A percentile compares a stretch with the other conserved stretches of the same genome.
phyloP scores from a whole-genome alignment of 345 rosid species.

The Ailanthus altissimus region DNA sequence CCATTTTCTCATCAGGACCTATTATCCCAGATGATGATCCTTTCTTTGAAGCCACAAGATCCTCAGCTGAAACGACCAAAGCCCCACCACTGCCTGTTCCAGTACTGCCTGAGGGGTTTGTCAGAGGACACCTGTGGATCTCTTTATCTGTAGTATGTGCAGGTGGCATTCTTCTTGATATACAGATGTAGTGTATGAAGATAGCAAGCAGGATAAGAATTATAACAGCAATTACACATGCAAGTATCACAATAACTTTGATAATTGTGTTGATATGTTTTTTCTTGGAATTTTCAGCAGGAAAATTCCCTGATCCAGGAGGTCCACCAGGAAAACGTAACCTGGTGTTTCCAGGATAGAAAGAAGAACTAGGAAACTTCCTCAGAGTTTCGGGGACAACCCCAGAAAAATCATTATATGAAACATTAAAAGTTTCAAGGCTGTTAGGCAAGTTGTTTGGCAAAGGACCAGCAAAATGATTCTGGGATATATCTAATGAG shows the following conservation, averaged over 20 bases:
- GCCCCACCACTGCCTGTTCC: constrained; percentile 60
- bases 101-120: constrained; percentile 50
- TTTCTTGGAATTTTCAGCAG: constrained; percentile 47
- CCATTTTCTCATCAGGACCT: constrained; percentile 77
- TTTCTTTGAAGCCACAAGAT: constrained; percentile 71
- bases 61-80: constrained; percentile 82
- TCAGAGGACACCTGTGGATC: constrained; percentile 39
- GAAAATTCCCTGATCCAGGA: constrained; percentile 44
- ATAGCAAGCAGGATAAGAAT: constrained; percentile 76
- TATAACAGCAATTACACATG: constrained; percentile 69
- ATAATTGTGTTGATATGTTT: constrained; percentile 52
- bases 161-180: constrained; percentile 53
- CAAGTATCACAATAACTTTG: constrained; percentile 68
- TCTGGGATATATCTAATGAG: constrained; percentile 76
- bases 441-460: constrained; percentile 65
- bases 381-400: constrained; percentile 82
- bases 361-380: constrained; percentile 73
- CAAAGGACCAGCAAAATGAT: constrained; percentile 74
- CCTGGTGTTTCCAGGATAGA: constrained; percentile 75
- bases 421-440: constrained; percentile 70
- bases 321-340: constrained; percentile 56
- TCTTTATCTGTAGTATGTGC: constrained; percentile 52
- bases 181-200: constrained; percentile 59
- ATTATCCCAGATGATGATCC: constrained; percentile 79
- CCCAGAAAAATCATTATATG: constrained; percentile 87